A percentile compares a stretch with the other conserved stretches of the same genome.
Evolutionary conservation across 2,329 filamentous ascomycete genomes (phyloP).

Genomic region (Botrytis sinoallii): DNA sequence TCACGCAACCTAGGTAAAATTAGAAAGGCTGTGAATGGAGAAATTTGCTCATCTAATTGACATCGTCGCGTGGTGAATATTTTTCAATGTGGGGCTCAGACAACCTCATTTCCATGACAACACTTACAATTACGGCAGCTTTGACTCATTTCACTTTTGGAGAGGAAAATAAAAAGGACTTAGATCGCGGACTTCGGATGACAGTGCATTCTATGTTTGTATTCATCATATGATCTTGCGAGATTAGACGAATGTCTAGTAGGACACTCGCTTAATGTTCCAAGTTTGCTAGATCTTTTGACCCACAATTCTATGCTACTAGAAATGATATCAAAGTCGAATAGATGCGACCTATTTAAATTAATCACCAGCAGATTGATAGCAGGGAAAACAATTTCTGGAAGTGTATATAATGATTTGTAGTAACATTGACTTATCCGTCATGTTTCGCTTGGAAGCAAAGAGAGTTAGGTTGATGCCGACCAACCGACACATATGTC

Average conservation of each 20-base stretch:
- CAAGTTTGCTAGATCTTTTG: background rate
- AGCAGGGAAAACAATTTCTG: rapidly evolving
- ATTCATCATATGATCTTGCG: background rate
- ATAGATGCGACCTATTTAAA: background rate
- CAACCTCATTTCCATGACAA: background rate
- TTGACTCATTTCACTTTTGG: background rate
- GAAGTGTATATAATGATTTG: background rate
- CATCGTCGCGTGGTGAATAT: background rate
- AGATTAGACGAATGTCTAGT: constrained; percentile 3
- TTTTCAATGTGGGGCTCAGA: background rate
- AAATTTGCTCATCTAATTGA: background rate
- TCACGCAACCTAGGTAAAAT: background rate
- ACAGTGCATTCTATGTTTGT: background rate
- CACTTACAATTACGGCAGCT: background rate
- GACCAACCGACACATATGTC: too few relatives aligned
- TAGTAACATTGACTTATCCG: background rate
- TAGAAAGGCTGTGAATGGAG: background rate
- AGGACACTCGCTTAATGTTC: background rate
- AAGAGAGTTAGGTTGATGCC: background rate
- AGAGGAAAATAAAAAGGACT: background rate
- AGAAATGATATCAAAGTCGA: background rate
- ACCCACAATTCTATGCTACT: background rate
- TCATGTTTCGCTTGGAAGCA: background rate
- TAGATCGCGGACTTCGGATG: background rate
- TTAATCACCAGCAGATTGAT: background rate